Base-by-base conservation (phyloP, 2,329 filamentous ascomycete genomes). In the Cladosporium sp. region DNA sequence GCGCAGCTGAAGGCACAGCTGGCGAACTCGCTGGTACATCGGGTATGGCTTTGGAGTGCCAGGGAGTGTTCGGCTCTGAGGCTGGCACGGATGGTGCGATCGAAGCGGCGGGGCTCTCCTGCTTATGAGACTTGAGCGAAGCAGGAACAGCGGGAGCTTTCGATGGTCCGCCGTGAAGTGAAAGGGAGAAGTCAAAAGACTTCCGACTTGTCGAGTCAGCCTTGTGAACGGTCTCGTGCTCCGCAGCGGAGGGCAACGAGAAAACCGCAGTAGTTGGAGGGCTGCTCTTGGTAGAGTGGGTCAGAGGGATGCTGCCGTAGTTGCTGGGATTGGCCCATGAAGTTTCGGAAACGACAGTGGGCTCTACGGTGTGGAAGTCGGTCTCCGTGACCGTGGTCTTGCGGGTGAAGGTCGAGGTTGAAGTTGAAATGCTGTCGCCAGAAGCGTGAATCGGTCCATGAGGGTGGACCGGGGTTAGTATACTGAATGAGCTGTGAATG, bases 361-460 rank as follows among this genome's bases (percentile, higher is more conserved):
- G 15, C 7, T 12, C 28, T 55, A 55, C 40, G 32, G 52, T 55
- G 40, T 55, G 52, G 28, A 37, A 37, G 22, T 47, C n/a, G 40
- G 40, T 47, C 52, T 55, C 52, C 40, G 52, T 55, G 10, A 40
- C 52, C 52, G 52, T 55, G 10, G 52, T 55, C 10, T 35, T 32
- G 6, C 12, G 19, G 13, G 24, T 19, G 3, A 40, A 55, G 20
- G 32, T 55, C 28, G 32, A 45, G 39, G 52, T 55, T 28, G 52
- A 55, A 32, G 52, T 55, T 25, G 19, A 13, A 36, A 55, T 39
- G 52, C 40, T 55, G 52, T 55, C 40, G 52, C 52, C 52, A 55
- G 52, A 55, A 55, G 40, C n/a, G 39, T 42, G 28, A 20, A 44
- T 44, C 13, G 39, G 37, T 24, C 25, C 50, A 24, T 32, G 37